phyloP scores from a whole-genome alignment of 306 rosid genomes.

The Vachellia collinsii region DNA sequence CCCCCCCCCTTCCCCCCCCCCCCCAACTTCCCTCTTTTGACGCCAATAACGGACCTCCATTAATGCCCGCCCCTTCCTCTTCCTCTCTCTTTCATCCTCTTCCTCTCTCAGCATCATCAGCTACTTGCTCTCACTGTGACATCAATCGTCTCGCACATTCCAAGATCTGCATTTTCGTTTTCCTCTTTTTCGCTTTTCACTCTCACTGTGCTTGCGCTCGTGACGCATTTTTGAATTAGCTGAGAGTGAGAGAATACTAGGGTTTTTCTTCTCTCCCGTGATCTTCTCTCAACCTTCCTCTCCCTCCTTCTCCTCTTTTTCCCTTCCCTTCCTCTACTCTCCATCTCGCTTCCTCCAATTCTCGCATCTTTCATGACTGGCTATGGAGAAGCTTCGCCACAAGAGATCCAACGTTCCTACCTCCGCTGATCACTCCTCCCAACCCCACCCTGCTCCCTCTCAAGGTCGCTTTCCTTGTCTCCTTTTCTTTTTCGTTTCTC shows the following conservation, averaged over 20 bases:
- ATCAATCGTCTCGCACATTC: not conserved
- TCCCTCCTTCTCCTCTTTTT: not conserved
- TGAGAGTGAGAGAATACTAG: conserved; percentile 30
- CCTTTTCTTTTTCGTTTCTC: not conserved
- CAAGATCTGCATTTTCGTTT: conserved; percentile 21
- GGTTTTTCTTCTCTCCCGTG: conserved; percentile 33
- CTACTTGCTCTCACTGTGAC: not conserved
- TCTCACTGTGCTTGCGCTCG: not conserved
- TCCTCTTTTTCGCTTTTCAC: not conserved
- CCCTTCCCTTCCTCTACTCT: not conserved
- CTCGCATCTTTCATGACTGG: conserved; percentile 47
- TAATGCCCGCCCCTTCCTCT: conserved; percentile 26
- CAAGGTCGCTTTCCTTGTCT: conserved; percentile 50
- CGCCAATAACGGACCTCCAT: conserved; percentile 46
- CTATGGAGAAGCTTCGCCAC: conserved; percentile 63
- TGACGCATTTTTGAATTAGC: conserved; percentile 33
- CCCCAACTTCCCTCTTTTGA: not conserved
- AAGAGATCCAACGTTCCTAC: conserved; percentile 48
- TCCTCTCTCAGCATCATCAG: not conserved
- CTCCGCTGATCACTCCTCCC: conserved; percentile 42
- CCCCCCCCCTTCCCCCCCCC: conserved; percentile 20
- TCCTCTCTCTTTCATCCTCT: not conserved
- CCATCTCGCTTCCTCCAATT: conserved; percentile 38
- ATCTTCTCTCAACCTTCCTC: conserved; percentile 20
- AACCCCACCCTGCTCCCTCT: conserved; percentile 40